These are phyloP conservation scores for Erysimum cheiranthoides DNA, from an alignment of 345 rosid species.

Conservation along the genomic window DNA sequence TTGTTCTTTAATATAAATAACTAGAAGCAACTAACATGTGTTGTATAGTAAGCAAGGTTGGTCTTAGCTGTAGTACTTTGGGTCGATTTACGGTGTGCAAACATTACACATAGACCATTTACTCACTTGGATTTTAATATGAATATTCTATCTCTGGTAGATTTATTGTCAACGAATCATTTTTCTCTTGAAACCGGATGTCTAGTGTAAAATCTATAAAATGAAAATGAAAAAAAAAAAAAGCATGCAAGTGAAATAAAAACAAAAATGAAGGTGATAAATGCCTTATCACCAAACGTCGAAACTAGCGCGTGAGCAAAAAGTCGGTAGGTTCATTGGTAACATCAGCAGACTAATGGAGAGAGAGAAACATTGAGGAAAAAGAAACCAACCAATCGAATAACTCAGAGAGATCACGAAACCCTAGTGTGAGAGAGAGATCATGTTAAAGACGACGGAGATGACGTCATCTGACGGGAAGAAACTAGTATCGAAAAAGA, in stretches of 20 bases:
- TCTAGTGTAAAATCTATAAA: neutral
- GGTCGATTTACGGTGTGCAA: neutral
- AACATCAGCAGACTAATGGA: conserved; percentile 38
- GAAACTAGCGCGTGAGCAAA: conserved; percentile 28
- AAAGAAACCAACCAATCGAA: conserved; percentile 21
- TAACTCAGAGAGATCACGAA: conserved; percentile 40
- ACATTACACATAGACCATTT: no score
- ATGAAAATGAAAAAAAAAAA: neutral
- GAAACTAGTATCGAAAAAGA: conserved; percentile 23
- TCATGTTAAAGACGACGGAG: conserved; percentile 18
- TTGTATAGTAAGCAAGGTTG: no score
- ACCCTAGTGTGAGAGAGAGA: conserved; percentile 32
- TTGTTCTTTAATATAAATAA: neutral
- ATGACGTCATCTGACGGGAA: conserved; percentile 30
- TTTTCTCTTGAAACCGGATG: no score
- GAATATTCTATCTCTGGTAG: no score
- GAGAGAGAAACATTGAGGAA: conserved; percentile 14
- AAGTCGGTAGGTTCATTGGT: conserved; percentile 43
- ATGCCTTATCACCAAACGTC: conserved; percentile 19
- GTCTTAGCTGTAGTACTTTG: neutral
- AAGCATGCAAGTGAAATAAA: conserved; percentile 16
- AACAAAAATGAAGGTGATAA: neutral
- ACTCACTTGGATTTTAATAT: no score
- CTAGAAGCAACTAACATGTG: neutral
- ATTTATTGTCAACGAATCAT: no score